Evolutionary conservation across 2,329 filamentous ascomycete genomes (phyloP).

Genomic region (Fusarium robinianum): DNA sequence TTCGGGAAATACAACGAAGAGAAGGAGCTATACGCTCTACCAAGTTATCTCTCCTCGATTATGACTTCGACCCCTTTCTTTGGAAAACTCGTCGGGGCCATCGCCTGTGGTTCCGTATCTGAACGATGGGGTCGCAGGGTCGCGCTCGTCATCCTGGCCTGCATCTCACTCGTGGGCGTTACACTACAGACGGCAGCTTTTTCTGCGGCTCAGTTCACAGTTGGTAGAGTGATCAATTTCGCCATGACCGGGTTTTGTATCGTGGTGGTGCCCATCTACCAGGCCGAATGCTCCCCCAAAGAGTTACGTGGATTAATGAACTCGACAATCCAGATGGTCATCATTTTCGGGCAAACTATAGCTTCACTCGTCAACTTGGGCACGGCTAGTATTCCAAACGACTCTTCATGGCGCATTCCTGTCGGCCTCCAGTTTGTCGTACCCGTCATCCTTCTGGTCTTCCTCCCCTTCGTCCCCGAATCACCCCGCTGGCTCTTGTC

Average conservation of each 20-base stretch:
- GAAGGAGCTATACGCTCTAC: conserved; percentile 22
- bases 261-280: conserved; percentile 40
- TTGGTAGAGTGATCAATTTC: conserved; percentile 38
- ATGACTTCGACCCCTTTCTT: conserved; percentile 37
- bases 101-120: conserved; percentile 26
- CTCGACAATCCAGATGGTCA: conserved; percentile 38
- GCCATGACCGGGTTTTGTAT: conserved; percentile 41
- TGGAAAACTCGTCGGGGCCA: conserved; percentile 27
- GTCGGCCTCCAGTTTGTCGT: conserved; percentile 51
- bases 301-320: conserved; percentile 37
- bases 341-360: conserved; percentile 34
- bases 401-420: conserved; percentile 48
- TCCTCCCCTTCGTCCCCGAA: conserved; percentile 48
- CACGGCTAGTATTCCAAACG: conserved; percentile 29
- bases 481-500: conserved; percentile 51
- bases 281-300: conserved; percentile 35
- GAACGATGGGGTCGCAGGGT: conserved; percentile 36
- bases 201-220: conserved; percentile 38
- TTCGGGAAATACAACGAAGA: conserved; percentile 30
- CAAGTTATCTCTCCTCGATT: conserved; percentile 30
- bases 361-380: conserved; percentile 35
- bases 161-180: conserved; percentile 31
- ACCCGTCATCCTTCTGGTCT: conserved; percentile 42
- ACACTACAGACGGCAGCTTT: conserved; percentile 37
- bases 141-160: conserved; percentile 30